Evolutionary conservation across 129 eudicot species (phyloP), one percentile per base, ranked within the genome.

Genomic region (Lonicera japonica): DNA sequence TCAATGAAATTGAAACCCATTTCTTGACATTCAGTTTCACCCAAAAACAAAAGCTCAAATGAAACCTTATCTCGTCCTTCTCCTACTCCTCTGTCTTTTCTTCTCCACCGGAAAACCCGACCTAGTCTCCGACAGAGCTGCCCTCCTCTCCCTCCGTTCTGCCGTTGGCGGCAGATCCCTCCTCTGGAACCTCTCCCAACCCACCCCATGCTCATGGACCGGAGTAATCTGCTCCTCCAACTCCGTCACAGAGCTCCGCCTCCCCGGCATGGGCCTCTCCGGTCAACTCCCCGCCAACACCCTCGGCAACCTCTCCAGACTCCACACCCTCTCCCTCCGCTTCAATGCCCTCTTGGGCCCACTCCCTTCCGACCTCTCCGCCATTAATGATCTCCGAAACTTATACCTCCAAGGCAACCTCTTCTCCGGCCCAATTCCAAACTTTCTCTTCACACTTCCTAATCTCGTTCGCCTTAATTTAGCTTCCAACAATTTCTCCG

Each of bases 251-350:
- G 94, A 76, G 69, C 92, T 90, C 34, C 95, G 75, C 34, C 72
- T 90, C 56, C 97, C 97, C 14, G 97, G 94, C 3, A 74, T 75
- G 75, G 87, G 83, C 10, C 90, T 90, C 16, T 76, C 84, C 58
- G 97, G 97, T 61, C 70, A 67, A 6, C 70, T 90, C 7, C 97
- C 97, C 0, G 46, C 73, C 0, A 70, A 73, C n/a, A 56, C 80
- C 3, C 40, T 90, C 55, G 78, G 83, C 25, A 90, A 86, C 24
- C 18, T 90, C 10, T 78, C 97, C 21, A 40, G 70, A 1, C 77
- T 90, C 11, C 63, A 63, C 47, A 81, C 91, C 9, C 82, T 90
- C 39, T 75, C 85, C 46, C 95, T 90, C 67, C 95, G 97, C 1
- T 90, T 51, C 66, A 90, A 90, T 70, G 71, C 94, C 7, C 82